Evolutionary conservation across 129 eudicot species (phyloP), one percentile per base, ranked within the genome.

Genomic region (Silybum marianum): DNA sequence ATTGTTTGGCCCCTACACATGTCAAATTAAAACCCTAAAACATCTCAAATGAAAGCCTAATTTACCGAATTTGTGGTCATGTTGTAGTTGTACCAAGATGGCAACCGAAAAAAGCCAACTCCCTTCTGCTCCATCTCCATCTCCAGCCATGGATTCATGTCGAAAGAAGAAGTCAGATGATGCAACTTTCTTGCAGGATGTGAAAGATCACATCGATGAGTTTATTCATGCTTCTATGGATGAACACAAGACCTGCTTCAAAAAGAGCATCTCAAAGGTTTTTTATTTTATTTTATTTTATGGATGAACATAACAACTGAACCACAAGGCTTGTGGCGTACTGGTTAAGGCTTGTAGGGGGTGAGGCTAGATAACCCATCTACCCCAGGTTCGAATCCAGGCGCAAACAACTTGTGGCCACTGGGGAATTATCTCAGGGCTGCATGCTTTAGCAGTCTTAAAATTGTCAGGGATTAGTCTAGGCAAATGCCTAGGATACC

Each of bases 201-300:
- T 92, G 13, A 88, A 82, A 82, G 94, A 90, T 81, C 94, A 92
- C 83, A 90, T 92, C 42, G 92, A 90, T 39, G 97, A 92, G 80
- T 92, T 92, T 28, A 71, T 90, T 46, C 80, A 92, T 81, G 97
- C 94, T 78, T 92, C 97, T 42, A 90, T 92, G 97, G 94, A 90
- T 71, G 97, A 90, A 76, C 97, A 92, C 75, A 85, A 83, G 76
- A 80, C 88, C 46, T 92, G 97, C 85, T 92, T 92, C 34, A 85
- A 87, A 73, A 92, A 92, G 75, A 86, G 90, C 24, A 84, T 92
- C 48, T 84, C 87, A 42, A 90, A 88, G 94, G 97, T 90, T 51
- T 40, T 26, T 26, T 26, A 2, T 26, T 26, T 26, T 32, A 69
- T 38, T 86, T 58, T 1, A 19, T 48, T 22, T 19, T 76, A 22